These are phyloP conservation scores for Ceratocystis variospora DNA, from an alignment of 2,329 filamentous ascomycete genomes.

Conservation along the genomic window DNA sequence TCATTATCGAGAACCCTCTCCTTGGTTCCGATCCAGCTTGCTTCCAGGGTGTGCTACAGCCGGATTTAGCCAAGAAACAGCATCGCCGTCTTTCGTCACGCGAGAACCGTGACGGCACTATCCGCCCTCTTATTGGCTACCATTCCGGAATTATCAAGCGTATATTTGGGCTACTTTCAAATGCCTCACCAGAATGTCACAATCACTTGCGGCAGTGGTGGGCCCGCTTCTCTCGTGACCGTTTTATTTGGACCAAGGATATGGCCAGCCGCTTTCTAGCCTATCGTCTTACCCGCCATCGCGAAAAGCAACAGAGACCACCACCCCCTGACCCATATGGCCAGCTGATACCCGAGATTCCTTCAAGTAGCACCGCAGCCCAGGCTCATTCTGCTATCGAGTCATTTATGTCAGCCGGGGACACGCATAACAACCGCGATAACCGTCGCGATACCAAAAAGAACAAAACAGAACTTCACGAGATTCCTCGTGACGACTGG, in stretches of 20 bases:
- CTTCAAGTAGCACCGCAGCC: conserved; percentile 22
- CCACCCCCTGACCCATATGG: conserved; percentile 46
- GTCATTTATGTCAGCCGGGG: conserved; percentile 3
- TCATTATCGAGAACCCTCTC: conserved; percentile 66
- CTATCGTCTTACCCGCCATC: conserved; percentile 60
- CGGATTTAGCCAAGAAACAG: neutral
- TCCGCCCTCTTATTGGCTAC: conserved; percentile 33
- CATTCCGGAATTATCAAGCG: conserved; percentile 79
- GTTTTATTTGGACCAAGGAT: conserved; percentile 63
- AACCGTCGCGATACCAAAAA: neutral
- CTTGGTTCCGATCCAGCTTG: conserved; percentile 37
- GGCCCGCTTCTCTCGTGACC: conserved; percentile 49
- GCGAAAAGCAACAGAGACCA: conserved; percentile 49
- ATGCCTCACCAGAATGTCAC: conserved; percentile 62
- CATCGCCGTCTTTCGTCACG: conserved; percentile 9
- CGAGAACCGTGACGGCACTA: conserved; percentile 11
- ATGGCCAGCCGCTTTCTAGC: conserved; percentile 66
- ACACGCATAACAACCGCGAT: neutral
- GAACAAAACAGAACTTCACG: neutral
- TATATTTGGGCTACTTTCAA: conserved; percentile 64
- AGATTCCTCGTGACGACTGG: conserved; percentile 53
- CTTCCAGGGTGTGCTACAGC: conserved; percentile 32
- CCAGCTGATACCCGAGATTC: conserved; percentile 60
- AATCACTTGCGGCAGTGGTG: conserved; percentile 68
- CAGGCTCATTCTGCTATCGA: conserved; percentile 9